Percentiles rank a stretch among this genome's conserved stretches.
Conservation (phyloP, 768 basidiomycete genomes). For the Agrocybe pediades region DNA sequence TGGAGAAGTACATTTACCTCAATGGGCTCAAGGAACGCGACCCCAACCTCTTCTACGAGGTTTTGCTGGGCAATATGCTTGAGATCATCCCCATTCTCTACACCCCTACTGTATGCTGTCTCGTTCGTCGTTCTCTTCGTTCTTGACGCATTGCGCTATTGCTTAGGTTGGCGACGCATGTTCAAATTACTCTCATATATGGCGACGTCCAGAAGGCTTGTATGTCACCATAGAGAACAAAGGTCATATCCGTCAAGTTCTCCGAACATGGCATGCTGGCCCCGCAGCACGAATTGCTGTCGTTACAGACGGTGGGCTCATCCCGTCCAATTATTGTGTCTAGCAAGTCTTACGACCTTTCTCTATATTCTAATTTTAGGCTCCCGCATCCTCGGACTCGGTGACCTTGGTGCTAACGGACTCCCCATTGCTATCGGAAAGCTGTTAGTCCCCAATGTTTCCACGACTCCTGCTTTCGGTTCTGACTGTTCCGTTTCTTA, state of each 20-base stretch:
- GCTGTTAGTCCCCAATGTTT: conserved; percentile 42
- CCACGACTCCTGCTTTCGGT: not conserved
- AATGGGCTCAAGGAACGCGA: conserved; percentile 64
- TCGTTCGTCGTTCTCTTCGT: not conserved
- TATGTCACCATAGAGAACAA: conserved; percentile 69
- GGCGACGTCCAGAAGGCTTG: conserved; percentile 61
- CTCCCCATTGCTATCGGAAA: conserved; percentile 73
- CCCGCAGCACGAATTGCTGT: conserved; percentile 63
- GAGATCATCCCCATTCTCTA: conserved; percentile 74
- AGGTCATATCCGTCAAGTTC: conserved; percentile 59
- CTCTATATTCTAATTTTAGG: conserved; percentile 32
- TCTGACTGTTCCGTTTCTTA: not conserved
- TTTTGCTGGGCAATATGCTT: conserved; percentile 61
- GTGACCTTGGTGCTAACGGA: conserved; percentile 49
- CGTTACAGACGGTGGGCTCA: conserved; percentile 66
- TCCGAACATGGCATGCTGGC: conserved; percentile 51
- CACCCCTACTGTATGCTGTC: conserved; percentile 61
- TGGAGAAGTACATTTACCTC: conserved; percentile 76
- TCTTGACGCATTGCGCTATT: conserved; percentile 13
- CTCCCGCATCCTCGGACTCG: conserved; percentile 74
- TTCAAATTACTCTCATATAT: conserved; percentile 69
- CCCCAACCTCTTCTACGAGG: conserved; percentile 64
- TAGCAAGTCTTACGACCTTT: conserved; percentile 11
- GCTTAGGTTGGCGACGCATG: conserved; percentile 69
- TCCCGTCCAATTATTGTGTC: conserved; percentile 7